These are phyloP conservation scores for Lasiodiplodia theobromae DNA, from an alignment of 2,329 filamentous ascomycete genomes.

Conservation along the genomic window DNA sequence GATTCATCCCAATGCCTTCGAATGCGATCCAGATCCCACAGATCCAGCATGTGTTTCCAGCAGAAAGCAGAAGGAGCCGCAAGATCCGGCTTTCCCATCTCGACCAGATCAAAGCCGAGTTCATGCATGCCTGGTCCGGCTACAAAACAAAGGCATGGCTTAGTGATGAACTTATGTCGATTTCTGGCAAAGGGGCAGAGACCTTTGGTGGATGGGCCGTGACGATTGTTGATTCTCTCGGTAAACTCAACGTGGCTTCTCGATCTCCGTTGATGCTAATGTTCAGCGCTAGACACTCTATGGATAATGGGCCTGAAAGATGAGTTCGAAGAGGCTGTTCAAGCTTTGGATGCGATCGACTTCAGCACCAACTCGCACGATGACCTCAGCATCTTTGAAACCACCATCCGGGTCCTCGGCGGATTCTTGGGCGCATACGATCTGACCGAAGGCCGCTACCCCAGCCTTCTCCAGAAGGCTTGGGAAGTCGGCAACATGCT, in stretches of 20 bases:
- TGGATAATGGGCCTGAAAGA: constrained; percentile 84
- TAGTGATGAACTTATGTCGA: constrained; percentile 67
- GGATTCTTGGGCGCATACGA: constrained; percentile 33
- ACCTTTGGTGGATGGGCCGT: constrained; percentile 73
- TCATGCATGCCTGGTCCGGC: constrained; percentile 57
- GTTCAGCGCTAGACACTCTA: constrained; percentile 70
- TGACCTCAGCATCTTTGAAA: constrained; percentile 88
- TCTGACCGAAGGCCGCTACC: constrained; percentile 25
- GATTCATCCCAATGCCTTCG: constrained; percentile 39
- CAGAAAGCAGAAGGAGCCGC: constrained; percentile 34
- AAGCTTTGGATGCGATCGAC: constrained; percentile 75
- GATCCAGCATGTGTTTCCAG: constrained; percentile 42
- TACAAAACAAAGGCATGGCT: constrained; percentile 71
- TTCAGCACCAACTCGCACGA: constrained; percentile 74
- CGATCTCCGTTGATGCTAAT: neutral
- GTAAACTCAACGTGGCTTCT: neutral
- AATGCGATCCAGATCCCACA: constrained; percentile 40
- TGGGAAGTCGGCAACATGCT: constrained; percentile 33
- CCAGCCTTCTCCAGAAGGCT: constrained; percentile 32
- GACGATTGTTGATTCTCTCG: constrained; percentile 65
- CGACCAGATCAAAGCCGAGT: constrained; percentile 41
- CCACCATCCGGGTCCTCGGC: constrained; percentile 61
- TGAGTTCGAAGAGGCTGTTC: constrained; percentile 81
- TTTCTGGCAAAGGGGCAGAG: constrained; percentile 60
- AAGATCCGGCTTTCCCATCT: constrained; percentile 39